Evolutionary conservation across 306 rosid genomes (phyloP).

Genomic region (Cicer pinnatifidum): DNA sequence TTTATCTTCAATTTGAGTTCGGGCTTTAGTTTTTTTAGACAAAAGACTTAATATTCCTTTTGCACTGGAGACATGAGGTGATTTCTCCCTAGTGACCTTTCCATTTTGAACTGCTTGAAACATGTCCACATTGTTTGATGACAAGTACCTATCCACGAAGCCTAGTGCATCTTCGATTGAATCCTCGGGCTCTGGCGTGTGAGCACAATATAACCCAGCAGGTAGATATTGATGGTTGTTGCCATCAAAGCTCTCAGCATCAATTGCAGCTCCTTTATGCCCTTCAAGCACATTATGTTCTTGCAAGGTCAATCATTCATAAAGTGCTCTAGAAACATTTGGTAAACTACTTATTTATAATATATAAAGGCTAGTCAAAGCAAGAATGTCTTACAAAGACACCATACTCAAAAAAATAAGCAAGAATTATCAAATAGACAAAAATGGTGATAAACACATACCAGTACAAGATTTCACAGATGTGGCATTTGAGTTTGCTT

Average conservation of each 20-base stretch:
- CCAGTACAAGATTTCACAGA: conserved; percentile 53
- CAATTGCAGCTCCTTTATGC: conserved; percentile 40
- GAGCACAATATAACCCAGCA: conserved; percentile 42
- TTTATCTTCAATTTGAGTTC: conserved; percentile 45
- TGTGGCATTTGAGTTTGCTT: conserved; percentile 32
- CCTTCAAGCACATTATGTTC: conserved; percentile 49
- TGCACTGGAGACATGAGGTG: conserved; percentile 50
- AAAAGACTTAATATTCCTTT: conserved; percentile 53
- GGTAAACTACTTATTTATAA: conserved; percentile 8
- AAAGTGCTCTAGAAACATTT: conserved; percentile 13
- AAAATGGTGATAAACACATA: conserved; percentile 41
- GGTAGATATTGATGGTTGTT: conserved; percentile 35
- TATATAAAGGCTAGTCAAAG: not conserved
- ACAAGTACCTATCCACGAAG: conserved; percentile 68
- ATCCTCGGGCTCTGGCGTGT: conserved; percentile 55
- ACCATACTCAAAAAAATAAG: not conserved
- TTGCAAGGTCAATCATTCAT: conserved; percentile 35
- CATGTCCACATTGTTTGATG: conserved; percentile 41
- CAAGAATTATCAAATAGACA: not conserved
- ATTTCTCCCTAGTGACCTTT: conserved; percentile 50
- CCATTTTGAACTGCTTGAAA: conserved; percentile 44
- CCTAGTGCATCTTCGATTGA: conserved; percentile 62
- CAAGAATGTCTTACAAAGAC: conserved; percentile 19
- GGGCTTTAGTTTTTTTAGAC: conserved; percentile 54
- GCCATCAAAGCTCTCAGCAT: conserved; percentile 37